Conservation (phyloP, 2,329 filamentous ascomycete species). For the Penicillium decumbens region DNA sequence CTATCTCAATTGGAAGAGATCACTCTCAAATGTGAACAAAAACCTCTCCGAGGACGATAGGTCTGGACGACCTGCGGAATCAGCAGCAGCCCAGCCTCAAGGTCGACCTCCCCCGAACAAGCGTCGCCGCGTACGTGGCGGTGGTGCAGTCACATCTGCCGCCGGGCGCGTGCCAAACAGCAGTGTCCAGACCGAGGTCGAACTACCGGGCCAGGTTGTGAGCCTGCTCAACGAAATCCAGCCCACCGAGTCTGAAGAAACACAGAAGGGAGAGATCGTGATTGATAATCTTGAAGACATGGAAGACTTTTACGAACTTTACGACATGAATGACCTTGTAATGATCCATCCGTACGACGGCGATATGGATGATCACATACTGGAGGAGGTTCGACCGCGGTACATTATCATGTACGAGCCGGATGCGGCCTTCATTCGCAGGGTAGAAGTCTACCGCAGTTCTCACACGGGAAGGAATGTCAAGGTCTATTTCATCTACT, state of each 20-base stretch:
- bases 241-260: slow-evolving; percentile 70
- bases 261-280: slow-evolving; percentile 63
- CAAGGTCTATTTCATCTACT: slow-evolving; percentile 94
- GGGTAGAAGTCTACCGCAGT: slow-evolving; percentile 92
- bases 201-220: slow-evolving; percentile 76
- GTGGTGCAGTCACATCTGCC: slow-evolving; percentile 57
- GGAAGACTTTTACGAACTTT: slow-evolving; percentile 87
- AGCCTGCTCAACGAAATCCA: slow-evolving; percentile 77
- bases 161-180: slow-evolving; percentile 65
- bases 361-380: slow-evolving; percentile 91
- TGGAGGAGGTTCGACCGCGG: slow-evolving; percentile 86
- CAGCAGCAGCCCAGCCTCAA: slow-evolving; percentile 40
- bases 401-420: slow-evolving; percentile 99
- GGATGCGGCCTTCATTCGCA: slow-evolving; percentile 85
- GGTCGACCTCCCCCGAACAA: slow-evolving; percentile 76
- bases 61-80: slow-evolving; percentile 21
- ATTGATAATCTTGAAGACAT: slow-evolving; percentile 81
- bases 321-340: slow-evolving; percentile 83
- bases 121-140: slow-evolving; percentile 75
- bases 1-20: slow-evolving; percentile 85
- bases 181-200: slow-evolving; percentile 67
- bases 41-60: slow-evolving; percentile 34
- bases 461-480: slow-evolving; percentile 87
- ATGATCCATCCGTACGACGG: slow-evolving; percentile 91
- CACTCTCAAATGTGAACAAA: slow-evolving; percentile 76